A percentile compares a stretch with the other conserved stretches of the same genome.
Evolutionary conservation across 305 asterid species (phyloP).

Genomic region (Solanum hybrid): DNA sequence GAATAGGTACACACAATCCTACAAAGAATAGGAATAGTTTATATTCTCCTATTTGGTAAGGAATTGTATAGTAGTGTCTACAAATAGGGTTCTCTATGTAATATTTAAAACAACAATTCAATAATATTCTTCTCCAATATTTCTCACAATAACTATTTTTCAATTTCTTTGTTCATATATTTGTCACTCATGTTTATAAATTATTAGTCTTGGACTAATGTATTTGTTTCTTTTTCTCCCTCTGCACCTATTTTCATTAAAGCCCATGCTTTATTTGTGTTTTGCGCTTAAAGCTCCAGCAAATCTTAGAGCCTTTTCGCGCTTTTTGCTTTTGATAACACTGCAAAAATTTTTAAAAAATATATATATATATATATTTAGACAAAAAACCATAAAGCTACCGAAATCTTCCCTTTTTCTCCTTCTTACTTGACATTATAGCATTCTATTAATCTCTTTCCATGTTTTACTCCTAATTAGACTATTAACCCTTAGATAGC

Average conservation of each 20-base stretch:
- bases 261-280: not conserved
- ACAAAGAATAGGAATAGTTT: too few species aligned
- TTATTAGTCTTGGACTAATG: not conserved
- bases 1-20: too few species aligned
- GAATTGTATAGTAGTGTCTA: too few species aligned
- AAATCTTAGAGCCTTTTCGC: not conserved
- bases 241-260: not conserved
- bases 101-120: too few species aligned
- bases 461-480: not conserved
- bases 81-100: too few species aligned
- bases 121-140: not conserved
- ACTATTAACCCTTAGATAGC: not conserved
- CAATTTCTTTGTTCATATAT: not conserved
- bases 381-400: not conserved
- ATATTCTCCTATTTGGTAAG: too few species aligned
- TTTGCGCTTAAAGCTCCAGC: not conserved
- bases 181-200: not conserved
- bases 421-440: not conserved
- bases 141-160: not conserved
- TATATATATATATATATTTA: too few species aligned
- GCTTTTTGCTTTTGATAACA: not conserved
- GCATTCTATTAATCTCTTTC: not conserved
- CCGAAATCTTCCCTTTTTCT: not conserved
- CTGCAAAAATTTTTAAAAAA: not conserved
- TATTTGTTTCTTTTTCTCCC: not conserved